Percentiles rank a stretch among this genome's conserved stretches.
Evolutionary conservation across 768 basidiomycete species (phyloP).

Genomic region (Boletus vinaceobasis): DNA sequence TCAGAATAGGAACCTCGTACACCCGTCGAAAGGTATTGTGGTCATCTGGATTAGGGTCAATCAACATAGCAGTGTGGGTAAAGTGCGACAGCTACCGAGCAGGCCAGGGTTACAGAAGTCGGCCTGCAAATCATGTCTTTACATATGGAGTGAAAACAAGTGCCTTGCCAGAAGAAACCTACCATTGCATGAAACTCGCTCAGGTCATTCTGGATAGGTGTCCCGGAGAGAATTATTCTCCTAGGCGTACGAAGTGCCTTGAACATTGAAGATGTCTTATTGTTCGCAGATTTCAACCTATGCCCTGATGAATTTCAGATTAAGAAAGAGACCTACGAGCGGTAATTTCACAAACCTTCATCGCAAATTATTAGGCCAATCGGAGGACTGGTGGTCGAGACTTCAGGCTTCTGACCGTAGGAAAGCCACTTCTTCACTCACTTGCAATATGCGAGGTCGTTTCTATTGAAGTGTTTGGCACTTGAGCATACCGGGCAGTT

Average conservation of each 20-base stretch:
- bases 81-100: conserved; percentile 49
- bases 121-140: conserved; percentile 43
- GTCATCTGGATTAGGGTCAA: conserved; percentile 49
- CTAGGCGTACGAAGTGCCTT: conserved; percentile 69
- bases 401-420: neutral
- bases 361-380: conserved; percentile 95
- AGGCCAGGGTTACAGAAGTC: conserved; percentile 94
- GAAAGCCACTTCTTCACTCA: conserved; percentile 30
- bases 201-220: conserved; percentile 96
- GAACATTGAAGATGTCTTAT: conserved; percentile 88
- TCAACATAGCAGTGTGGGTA: neutral
- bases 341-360: conserved; percentile 56
- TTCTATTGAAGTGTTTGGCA: conserved; percentile 32
- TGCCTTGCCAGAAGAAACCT: conserved; percentile 14
- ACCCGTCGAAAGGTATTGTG: conserved; percentile 72
- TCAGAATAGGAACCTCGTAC: conserved; percentile 86
- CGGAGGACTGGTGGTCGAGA: conserved; percentile 56
- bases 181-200: conserved; percentile 97
- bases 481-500: neutral
- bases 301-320: conserved; percentile 55
- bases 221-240: conserved; percentile 89
- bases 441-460: conserved; percentile 63
- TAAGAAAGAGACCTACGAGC: neutral
- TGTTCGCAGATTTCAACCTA: conserved; percentile 85
- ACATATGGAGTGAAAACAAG: neutral